Evolutionary conservation across 1,284 basidiomycete species (phyloP).

Genomic region (Pseudozyma sp.): DNA sequence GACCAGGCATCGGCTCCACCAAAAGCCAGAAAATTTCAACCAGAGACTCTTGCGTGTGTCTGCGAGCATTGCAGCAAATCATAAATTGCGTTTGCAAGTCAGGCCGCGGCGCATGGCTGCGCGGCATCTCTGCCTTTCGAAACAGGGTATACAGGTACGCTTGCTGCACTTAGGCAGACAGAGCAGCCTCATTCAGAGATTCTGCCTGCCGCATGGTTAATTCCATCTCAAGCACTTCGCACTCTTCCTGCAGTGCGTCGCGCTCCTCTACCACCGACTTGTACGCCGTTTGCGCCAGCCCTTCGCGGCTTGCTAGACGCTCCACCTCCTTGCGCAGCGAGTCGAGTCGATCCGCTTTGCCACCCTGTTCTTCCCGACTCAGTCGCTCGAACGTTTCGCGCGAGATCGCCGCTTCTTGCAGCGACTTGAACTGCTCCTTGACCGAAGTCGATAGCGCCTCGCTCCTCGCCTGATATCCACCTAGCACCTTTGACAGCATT

Average conservation of each 20-base stretch:
- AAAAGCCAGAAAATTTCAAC: no score
- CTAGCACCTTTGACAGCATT: slow-evolving; percentile 86
- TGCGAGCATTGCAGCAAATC: no score
- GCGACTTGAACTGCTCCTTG: slow-evolving; percentile 31
- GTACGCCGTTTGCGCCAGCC: slow-evolving; percentile 56
- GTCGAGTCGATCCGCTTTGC: slow-evolving; percentile 54
- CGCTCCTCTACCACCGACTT: slow-evolving; percentile 48
- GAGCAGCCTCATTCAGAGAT: slow-evolving; percentile 33
- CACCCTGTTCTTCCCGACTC: slow-evolving; percentile 53
- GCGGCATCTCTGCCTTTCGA: no score
- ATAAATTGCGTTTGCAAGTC: no score
- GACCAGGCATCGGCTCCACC: no score
- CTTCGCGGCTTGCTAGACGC: slow-evolving; percentile 48
- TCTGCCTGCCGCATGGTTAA: slow-evolving; percentile 67
- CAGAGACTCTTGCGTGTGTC: no score
- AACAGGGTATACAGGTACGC: no score
- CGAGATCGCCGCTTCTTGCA: slow-evolving; percentile 48
- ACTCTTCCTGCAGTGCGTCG: slow-evolving; percentile 45
- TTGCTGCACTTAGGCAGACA: slow-evolving; percentile 2
- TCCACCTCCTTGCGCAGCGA: slow-evolving; percentile 58
- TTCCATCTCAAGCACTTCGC: slow-evolving; percentile 60
- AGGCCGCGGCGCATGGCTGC: no score
- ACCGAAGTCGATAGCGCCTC: slow-evolving; percentile 75
- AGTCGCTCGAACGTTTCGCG: slow-evolving; percentile 56
- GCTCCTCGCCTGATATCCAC: slow-evolving; percentile 87